Evolutionary conservation across 805 yeast genomes (phyloP), one percentile per base, ranked within the genome.

Genomic region (Tetrapisispora arboricola): DNA sequence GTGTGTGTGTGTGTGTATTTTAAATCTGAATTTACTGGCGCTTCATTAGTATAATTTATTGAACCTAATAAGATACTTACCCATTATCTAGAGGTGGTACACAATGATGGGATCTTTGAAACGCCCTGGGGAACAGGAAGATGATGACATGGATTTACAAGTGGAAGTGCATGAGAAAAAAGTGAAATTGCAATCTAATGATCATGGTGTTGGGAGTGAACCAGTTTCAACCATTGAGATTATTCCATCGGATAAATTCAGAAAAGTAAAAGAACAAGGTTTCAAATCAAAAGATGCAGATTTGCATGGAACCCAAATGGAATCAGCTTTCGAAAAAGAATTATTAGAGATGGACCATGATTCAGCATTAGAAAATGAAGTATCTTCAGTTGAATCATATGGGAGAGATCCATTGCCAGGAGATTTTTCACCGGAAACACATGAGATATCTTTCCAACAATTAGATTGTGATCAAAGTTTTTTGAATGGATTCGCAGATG

Each of bases 391-490:
- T 10, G 70, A 65, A 38, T 48, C 53, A 6, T 75, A 77, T 74
- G 69, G 73, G 45, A 71, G 90, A 47, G 83, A 92, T 0, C 67
- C 72, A 0, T 51, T 76, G 6, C 75, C 81, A 2, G 31, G 40
- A 1, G 66, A 65, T 32, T 76, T 80, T 47, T 65, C 72, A 40
- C 71, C 80, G 2, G 50, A 53, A 1, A 57, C 58, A 1, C 55
- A 59, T 30, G 87, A 81, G 51, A 69, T 83, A 21, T 69, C 73
- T 1, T 88, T 88, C 58, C 97, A 92, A 61, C 98, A 92, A 55
- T 67, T 92, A 51, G 98, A 92, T 60, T 95, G 94, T 1, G 97
- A 92, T 54, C 98, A 92, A 53, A 73, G 84, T 3, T 57, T 64
- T 22, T 57, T 73, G 8, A 39, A 39, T 21, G 78, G 76, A 13